phyloP scores from a whole-genome alignment of 371 early-diverging fungal genomes.

The Massospora cicadina region DNA sequence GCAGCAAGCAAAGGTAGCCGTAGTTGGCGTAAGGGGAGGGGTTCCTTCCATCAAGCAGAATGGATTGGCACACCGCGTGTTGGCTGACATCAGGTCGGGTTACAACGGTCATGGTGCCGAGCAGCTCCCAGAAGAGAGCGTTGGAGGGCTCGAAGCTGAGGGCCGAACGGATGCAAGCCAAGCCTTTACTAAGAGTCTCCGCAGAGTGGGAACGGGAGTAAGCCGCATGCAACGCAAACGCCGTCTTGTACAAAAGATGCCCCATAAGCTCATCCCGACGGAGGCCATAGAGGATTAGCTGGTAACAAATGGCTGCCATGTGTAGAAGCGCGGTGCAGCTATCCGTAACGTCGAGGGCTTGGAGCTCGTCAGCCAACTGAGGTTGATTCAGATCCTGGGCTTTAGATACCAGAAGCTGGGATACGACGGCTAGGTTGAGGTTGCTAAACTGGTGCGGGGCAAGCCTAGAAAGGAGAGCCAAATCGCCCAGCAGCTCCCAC shows the following conservation, averaged over 20 bases:
- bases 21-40: slow-evolving; percentile 66
- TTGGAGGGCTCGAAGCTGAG: slow-evolving; percentile 38
- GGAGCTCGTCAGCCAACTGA: background rate
- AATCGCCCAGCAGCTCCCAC: background rate
- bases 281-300: slow-evolving; percentile 18
- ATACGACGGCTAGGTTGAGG: background rate
- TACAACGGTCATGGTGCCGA: slow-evolving; percentile 44
- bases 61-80: slow-evolving; percentile 65
- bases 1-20: slow-evolving; percentile 58
- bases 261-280: background rate
- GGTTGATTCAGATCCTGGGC: background rate
- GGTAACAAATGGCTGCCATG: slow-evolving; percentile 29
- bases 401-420: background rate
- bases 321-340: background rate
- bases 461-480: background rate
- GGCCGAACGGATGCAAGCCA: slow-evolving; percentile 37
- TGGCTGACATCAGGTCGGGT: slow-evolving; percentile 46
- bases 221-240: background rate
- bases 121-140: slow-evolving; percentile 46
- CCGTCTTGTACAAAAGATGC: slow-evolving; percentile 13
- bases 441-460: background rate
- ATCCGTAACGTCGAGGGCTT: background rate
- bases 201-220: background rate
- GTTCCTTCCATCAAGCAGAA: slow-evolving; percentile 22
- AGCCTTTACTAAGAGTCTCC: slow-evolving; percentile 18